Percentiles rank a stretch among this genome's conserved stretches.
phyloP scores from a whole-genome alignment of 2,329 filamentous ascomycete genomes.

The Aspergillus hiratsukae region DNA sequence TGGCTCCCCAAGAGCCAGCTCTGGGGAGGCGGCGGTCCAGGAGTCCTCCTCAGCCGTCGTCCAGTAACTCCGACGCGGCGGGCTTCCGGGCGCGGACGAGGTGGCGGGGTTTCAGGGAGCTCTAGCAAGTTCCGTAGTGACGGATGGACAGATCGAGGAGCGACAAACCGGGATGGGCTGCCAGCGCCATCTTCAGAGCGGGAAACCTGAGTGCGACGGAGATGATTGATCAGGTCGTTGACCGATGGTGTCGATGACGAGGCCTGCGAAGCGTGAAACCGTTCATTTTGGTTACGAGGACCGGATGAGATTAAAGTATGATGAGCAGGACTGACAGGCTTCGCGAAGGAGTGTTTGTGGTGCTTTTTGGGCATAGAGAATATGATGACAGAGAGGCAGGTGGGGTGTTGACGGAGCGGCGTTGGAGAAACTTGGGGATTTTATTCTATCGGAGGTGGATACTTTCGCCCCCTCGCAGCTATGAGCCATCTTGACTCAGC shows the following conservation, averaged over 20 bases:
- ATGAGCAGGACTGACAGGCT: constrained; percentile 39
- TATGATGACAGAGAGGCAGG: constrained; percentile 4
- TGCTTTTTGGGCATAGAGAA: constrained; percentile 47
- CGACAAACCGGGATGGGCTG: constrained; percentile 15
- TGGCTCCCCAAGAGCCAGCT: constrained; percentile 39
- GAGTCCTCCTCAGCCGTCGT: constrained; percentile 32
- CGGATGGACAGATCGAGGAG: constrained; percentile 41
- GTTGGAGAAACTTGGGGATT: not conserved
- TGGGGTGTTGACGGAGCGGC: not conserved
- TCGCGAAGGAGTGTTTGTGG: constrained; percentile 33
- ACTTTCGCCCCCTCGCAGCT: not conserved
- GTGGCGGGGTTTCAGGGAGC: constrained; percentile 40
- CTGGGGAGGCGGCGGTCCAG: constrained; percentile 44
- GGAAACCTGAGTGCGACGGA: constrained; percentile 40
- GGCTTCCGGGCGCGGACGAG: constrained; percentile 36
- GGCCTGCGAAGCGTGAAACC: constrained; percentile 13
- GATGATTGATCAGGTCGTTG: constrained; percentile 45
- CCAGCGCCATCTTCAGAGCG: constrained; percentile 16
- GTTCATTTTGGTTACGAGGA: constrained; percentile 23
- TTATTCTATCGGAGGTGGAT: not conserved
- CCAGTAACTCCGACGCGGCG: constrained; percentile 29
- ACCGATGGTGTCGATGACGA: constrained; percentile 34
- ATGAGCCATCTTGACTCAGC: no score
- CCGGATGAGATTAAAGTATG: constrained; percentile 33
- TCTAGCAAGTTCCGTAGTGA: constrained; percentile 43